Percentiles rank a stretch among this genome's conserved stretches.
phyloP scores from a whole-genome alignment of 495 filamentous ascomycete genomes.

The Tuber aestivum region DNA sequence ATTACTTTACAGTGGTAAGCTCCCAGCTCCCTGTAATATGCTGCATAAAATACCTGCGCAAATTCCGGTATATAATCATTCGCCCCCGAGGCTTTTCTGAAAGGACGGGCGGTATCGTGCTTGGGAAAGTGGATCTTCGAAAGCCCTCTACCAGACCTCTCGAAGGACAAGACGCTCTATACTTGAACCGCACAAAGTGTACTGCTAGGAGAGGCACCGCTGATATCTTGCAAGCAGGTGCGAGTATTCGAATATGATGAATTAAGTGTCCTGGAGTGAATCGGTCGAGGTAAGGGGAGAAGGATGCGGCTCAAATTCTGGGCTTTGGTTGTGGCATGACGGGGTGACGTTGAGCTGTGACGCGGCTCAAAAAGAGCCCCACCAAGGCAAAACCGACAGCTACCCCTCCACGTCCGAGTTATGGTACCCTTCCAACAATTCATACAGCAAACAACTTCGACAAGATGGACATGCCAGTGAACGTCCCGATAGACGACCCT shows the following conservation, averaged over 20 bases:
- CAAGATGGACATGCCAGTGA: slow-evolving; percentile 42
- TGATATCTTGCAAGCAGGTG: not conserved
- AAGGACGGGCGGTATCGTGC: not conserved
- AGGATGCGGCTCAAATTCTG: not conserved
- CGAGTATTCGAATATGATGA: no score
- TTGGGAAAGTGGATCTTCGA: not conserved
- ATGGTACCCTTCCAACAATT: slow-evolving; percentile 18
- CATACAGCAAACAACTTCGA: slow-evolving; percentile 5
- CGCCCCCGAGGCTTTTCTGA: not conserved
- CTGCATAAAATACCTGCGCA: not conserved
- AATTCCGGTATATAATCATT: not conserved
- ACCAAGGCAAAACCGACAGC: slow-evolving; percentile 7
- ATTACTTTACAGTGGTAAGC: not conserved
- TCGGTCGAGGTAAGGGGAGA: not conserved
- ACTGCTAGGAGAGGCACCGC: not conserved
- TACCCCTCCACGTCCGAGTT: slow-evolving; percentile 13
- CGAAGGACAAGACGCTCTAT: not conserved
- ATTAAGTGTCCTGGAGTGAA: not conserved
- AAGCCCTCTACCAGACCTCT: not conserved
- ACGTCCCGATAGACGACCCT: slow-evolving; percentile 84
- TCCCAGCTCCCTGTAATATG: not conserved
- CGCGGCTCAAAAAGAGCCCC: slow-evolving; percentile 31
- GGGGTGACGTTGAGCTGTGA: slow-evolving; percentile 20
- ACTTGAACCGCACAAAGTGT: not conserved
- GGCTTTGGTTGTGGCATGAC: not conserved